These are phyloP conservation scores for Phytophthora palmivora DNA, from an alignment of 352 stramenopile species.

Conservation along the genomic window DNA sequence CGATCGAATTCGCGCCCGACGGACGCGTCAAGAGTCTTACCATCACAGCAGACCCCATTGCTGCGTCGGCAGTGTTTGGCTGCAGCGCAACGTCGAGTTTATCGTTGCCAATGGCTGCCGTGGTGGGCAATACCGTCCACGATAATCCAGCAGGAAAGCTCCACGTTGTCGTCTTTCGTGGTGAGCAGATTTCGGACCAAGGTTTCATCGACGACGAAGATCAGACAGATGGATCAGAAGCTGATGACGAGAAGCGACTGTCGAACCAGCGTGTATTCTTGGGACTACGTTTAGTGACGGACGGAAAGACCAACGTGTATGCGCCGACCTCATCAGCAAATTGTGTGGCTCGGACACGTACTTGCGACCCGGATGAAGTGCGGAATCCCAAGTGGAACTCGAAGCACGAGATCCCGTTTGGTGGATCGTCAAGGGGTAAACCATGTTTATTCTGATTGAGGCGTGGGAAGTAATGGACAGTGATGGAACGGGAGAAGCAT, in stretches of 20 bases:
- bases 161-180: conserved; percentile 81
- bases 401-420: conserved; percentile 75
- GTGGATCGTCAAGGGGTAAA: conserved; percentile 74
- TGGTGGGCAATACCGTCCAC: conserved; percentile 80
- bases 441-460: conserved; percentile 91
- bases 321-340: conserved; percentile 77
- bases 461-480: conserved; percentile 76
- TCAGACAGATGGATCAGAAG: conserved; percentile 54
- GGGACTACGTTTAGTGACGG: conserved; percentile 74
- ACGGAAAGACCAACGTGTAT: conserved; percentile 91
- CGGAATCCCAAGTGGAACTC: conserved; percentile 85
- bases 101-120: conserved; percentile 82
- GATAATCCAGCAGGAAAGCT: conserved; percentile 81
- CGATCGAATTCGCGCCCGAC: conserved; percentile 88
- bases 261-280: conserved; percentile 59
- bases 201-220: conserved; percentile 58
- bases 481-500: conserved; percentile 36
- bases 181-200: conserved; percentile 83
- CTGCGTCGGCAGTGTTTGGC: conserved; percentile 86
- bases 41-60: conserved; percentile 84
- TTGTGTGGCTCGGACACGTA: conserved; percentile 74
- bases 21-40: conserved; percentile 89
- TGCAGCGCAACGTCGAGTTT: conserved; percentile 89
- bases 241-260: conserved; percentile 48
- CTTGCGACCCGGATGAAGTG: conserved; percentile 56